These are phyloP conservation scores for Apocynum venetum DNA, from an alignment of 257 asterid genomes.

Conservation along the genomic window DNA sequence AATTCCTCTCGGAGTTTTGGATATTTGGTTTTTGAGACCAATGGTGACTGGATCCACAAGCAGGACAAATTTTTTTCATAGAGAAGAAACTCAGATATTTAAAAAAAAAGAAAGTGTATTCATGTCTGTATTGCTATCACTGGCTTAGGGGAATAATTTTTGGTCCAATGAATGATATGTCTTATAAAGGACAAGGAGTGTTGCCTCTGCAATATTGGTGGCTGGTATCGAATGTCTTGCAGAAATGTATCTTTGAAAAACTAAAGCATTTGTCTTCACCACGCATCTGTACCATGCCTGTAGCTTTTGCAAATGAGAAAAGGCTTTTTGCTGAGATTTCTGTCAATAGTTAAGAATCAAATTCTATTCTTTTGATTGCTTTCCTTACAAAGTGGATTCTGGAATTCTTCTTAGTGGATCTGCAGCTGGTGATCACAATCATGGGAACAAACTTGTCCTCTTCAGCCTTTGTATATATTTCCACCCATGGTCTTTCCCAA, in stretches of 20 bases:
- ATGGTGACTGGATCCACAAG: background rate
- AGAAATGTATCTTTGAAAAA: background rate
- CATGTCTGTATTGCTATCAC: background rate
- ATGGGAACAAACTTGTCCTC: constrained; percentile 4
- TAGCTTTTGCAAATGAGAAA: constrained; percentile 1
- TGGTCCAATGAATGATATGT: background rate
- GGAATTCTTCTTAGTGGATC: constrained; percentile 28
- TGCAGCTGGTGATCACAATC: constrained; percentile 26
- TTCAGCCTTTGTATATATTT: constrained; percentile 19
- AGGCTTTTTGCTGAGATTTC: constrained; percentile 14
- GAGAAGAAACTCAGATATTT: background rate
- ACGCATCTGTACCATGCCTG: constrained; percentile 3
- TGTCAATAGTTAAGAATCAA: constrained; percentile 37
- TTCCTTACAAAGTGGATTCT: constrained; percentile 48
- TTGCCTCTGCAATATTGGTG: background rate
- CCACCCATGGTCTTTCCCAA: constrained; percentile 3
- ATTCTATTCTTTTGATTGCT: constrained; percentile 39
- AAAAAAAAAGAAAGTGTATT: background rate
- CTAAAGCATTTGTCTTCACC: background rate
- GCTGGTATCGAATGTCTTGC: background rate
- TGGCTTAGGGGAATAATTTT: background rate
- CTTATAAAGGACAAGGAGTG: background rate
- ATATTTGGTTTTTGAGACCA: background rate
- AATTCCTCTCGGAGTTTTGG: background rate
- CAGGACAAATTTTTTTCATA: background rate